phyloP scores from a whole-genome alignment of 2,329 filamentous ascomycete species.

The Pseudogymnoascus sp. region DNA sequence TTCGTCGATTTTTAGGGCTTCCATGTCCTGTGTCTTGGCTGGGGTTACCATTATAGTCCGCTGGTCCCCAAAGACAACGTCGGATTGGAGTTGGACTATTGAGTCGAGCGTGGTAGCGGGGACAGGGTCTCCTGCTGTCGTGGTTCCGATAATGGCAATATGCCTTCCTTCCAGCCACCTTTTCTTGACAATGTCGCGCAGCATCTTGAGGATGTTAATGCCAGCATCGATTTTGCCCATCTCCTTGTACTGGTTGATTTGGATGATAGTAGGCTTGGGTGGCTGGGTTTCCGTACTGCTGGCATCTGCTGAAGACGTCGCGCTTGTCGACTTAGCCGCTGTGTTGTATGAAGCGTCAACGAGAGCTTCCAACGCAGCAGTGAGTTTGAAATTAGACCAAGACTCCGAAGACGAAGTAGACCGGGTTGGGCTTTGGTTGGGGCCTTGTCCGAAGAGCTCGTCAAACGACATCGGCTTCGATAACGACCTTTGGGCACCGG shows the following conservation, averaged over 20 bases:
- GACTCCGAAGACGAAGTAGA: conserved; percentile 31
- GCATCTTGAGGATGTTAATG: conserved; percentile 57
- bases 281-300: conserved; percentile 26
- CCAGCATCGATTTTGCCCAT: conserved; percentile 65
- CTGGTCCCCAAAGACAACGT: conserved; percentile 40
- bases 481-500: neutral
- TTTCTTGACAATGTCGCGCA: conserved; percentile 65
- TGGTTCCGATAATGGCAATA: conserved; percentile 75
- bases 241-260: conserved; percentile 74
- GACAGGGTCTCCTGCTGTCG: conserved; percentile 48
- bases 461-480: conserved; percentile 9
- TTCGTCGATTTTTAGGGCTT: conserved; percentile 40
- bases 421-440: conserved; percentile 2
- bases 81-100: conserved; percentile 37
- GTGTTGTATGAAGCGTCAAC: conserved; percentile 28
- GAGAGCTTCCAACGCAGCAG: conserved; percentile 50
- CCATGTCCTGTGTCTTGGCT: conserved; percentile 32
- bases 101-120: conserved; percentile 33
- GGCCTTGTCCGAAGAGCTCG: conserved; percentile 7
- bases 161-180: conserved; percentile 64
- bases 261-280: conserved; percentile 54
- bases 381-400: conserved; percentile 57
- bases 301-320: neutral
- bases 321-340: conserved; percentile 34
- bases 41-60: conserved; percentile 49